Evolutionary conservation across 78 protist genomes (phyloP), one percentile per base, ranked within the genome.

Genomic region (Trichosphaerium sp.): DNA sequence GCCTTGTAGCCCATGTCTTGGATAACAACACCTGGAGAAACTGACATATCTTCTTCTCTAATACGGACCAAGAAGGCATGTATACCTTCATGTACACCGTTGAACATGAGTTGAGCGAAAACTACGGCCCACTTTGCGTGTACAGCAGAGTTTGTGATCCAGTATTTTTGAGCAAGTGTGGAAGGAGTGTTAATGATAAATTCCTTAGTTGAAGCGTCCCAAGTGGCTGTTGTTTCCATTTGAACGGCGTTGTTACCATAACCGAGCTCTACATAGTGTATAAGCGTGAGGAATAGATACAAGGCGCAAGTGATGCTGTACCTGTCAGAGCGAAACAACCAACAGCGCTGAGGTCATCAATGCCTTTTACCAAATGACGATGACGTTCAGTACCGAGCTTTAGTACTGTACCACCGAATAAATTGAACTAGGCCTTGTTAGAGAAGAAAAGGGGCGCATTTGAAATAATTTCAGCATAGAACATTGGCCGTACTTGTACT

Each of bases 291-390:
- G n/a, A n/a, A n/a, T n/a, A n/a, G n/a, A n/a, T n/a, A n/a, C n/a
- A n/a, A n/a, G n/a, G n/a, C n/a, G n/a, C n/a, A n/a, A n/a, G n/a
- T n/a, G n/a, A n/a, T n/a, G n/a, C n/a, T n/a, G n/a, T n/a, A n/a
- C 80, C 90, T 3, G 86, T 85, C 77, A 85, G 59, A 6, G 84
- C 85, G 38, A 78, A 85, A 18, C 90, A 82, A 25, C 90, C 90
- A 4, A 74, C 69, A 7, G 71, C 60, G 4, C 62, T 38, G 12
- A 72, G 2, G 2, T 21, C n/a, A 21, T 67, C 78, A 23, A 54
- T 38, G 29, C 26, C 38, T n/a, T 64, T 61, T 43, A 79, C 37
- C 37, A 56, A 79, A 23, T 74, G 47, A 8, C 48, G 61, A 8
- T 79, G 85, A 8, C 35, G 40, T 29, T 79, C 78, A 4, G 82